Evolutionary conservation across 306 rosid genomes (phyloP), one percentile per base, ranked within the genome.

Genomic region (Glycine tomentella): DNA sequence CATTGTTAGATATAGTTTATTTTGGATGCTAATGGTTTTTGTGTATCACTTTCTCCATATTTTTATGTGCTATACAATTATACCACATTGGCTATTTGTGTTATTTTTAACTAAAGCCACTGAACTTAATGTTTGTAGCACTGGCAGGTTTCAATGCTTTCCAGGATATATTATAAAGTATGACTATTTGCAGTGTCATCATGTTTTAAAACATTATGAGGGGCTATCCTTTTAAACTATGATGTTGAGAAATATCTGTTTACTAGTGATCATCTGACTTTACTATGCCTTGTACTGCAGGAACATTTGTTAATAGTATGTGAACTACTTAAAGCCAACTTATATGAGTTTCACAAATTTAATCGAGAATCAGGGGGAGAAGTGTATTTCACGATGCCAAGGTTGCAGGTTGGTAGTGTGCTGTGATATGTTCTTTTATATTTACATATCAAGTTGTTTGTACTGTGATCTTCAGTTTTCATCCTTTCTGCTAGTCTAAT

Each of bases 331-430:
- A 96, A 96, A 88, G 99, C 99, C 86, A 95, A 95, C 89, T 84
- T 95, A 38, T 95, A 95, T 16, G 99, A 95, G 85, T 95, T 95
- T 84, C 99, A 95, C 81, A 95, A 95, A 76, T 95, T 91, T 76
- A 95, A 95, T 80, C 84, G 99, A 88, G 99, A 93, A 90, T 93
- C 99, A 63, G 99, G 99, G 65, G 98, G 99, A 5, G 98, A 95
- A 87, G 99, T 95, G 9, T 95, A 95, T 93, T 95, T 95, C 87
- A 95, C 98, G 25, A 95, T 95, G 99, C 98, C 99, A 11, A 90
- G 99, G 86, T 86, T 95, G 90, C 99, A 95, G 98, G 99, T 93
- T 36, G 84, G 92, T 87, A 53, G 73, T 50, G 68, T 80, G 65
- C 64, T 2, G 31, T 25, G 31, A 25, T 25, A 25, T 25, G 31